Conservation (phyloP, 306 rosid species). For the Quillaja saponaria region DNA sequence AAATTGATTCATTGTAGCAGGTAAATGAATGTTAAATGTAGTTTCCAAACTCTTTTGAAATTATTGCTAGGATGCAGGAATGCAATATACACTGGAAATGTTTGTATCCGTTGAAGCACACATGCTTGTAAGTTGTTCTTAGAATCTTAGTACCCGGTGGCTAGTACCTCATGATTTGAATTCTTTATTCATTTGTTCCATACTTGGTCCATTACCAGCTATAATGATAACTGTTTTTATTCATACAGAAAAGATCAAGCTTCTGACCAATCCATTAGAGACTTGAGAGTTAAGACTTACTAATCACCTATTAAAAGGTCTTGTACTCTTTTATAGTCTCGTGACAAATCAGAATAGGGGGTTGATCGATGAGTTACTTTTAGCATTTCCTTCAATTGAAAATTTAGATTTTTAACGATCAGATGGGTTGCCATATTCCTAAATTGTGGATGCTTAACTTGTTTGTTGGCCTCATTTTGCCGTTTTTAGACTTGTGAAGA, state of each 20-base stretch:
- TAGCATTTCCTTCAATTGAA: constrained; percentile 3
- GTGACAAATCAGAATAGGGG: neutral
- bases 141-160: too few relatives aligned
- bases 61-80: too few relatives aligned
- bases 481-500: neutral
- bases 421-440: neutral
- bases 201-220: neutral
- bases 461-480: neutral
- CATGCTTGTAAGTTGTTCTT: too few relatives aligned
- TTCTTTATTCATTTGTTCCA: neutral
- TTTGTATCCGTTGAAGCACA: too few relatives aligned
- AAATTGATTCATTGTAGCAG: too few relatives aligned
- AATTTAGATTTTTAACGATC: too few relatives aligned
- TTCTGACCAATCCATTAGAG: neutral
- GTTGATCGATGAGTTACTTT: constrained; percentile 19
- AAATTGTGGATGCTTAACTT: constrained; percentile 16
- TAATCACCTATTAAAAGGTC: neutral
- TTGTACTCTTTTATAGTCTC: neutral
- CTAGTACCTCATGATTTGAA: too few relatives aligned
- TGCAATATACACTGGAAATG: too few relatives aligned
- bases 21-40: too few relatives aligned
- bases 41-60: too few relatives aligned
- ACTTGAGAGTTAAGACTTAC: neutral
- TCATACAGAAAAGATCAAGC: neutral
- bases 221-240: neutral